These are phyloP conservation scores for Trifolium repens DNA, from an alignment of 306 rosid species.

Conservation along the genomic window DNA sequence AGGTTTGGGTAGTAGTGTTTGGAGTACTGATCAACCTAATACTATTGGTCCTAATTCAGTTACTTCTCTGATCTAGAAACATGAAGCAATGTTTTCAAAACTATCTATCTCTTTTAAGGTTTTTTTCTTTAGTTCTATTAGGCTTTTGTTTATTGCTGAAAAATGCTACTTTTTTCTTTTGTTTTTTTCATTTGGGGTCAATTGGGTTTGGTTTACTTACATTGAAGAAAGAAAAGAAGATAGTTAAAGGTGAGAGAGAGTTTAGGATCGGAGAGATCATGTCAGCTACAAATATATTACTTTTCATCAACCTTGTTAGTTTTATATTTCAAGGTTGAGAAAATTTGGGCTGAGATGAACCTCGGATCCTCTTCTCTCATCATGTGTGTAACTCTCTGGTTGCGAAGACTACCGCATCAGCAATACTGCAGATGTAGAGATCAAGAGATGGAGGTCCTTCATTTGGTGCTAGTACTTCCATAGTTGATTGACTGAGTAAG, in stretches of 20 bases:
- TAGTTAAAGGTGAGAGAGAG: slow-evolving; percentile 47
- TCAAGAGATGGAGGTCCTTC: slow-evolving; percentile 5
- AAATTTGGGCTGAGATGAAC: slow-evolving; percentile 96
- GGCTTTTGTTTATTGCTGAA: slow-evolving; percentile 36
- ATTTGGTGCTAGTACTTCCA: slow-evolving; percentile 47
- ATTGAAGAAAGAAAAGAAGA: slow-evolving; percentile 13
- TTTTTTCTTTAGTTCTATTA: slow-evolving; percentile 39
- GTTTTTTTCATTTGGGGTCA: slow-evolving; percentile 27
- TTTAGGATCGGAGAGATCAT: slow-evolving; percentile 99
- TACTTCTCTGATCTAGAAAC: slow-evolving; percentile 80
- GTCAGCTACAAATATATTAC: slow-evolving; percentile 83
- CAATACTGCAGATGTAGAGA: not conserved
- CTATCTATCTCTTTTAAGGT: slow-evolving; percentile 36
- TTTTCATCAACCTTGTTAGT: slow-evolving; percentile 61
- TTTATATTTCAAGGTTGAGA: slow-evolving; percentile 77
- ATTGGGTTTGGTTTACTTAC: slow-evolving; percentile 42
- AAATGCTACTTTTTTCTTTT: slow-evolving; percentile 16
- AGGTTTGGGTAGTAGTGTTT: slow-evolving; percentile 48
- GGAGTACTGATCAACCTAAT: slow-evolving; percentile 65
- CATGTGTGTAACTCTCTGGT: not conserved
- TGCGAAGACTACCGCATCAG: too few species aligned
- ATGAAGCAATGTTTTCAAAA: slow-evolving; percentile 41
- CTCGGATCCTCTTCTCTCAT: slow-evolving; percentile 92
- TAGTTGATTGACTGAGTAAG: slow-evolving; percentile 47
- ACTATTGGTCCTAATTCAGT: slow-evolving; percentile 66